Evolutionary conservation across 1,139 yeast species (phyloP), one percentile per base, ranked within the genome.

Genomic region (Scheffersomyces titani): DNA sequence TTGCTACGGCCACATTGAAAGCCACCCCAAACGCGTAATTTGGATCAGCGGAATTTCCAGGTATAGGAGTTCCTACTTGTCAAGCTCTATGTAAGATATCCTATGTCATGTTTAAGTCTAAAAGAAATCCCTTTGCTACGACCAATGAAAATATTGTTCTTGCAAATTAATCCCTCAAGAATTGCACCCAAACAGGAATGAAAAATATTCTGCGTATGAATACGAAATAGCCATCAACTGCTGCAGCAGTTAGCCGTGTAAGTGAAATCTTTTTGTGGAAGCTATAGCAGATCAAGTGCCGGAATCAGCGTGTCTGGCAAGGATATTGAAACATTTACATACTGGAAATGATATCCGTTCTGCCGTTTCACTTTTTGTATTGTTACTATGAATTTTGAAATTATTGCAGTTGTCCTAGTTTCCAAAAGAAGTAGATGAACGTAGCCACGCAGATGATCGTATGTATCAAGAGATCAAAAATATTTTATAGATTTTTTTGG

Each of bases 141-240:
- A 19, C 49, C 49, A 46, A 46, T 46, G 20, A 46, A 46, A 46
- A 46, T 19, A 19, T 46, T 16, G n/a, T 9, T 9, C 49, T 46
- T 46, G 49, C 19, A 46, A 46, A 46, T 46, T 46, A 46, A 46
- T 46, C 49, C 49, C 49, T 46, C 49, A 46, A 30, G 40, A 30
- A 30, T 30, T 30, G 40, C 40, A 30, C 40, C 40, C 40, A 30
- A 30, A 30, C 40, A 30, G 40, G 40, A 30, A 30, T 11, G 40
- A 30, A 30, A 30, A 30, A 30, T 30, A 30, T 30, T 30, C 40
- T 30, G 40, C 40, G 40, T 13, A 13, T 30, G 40, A 30, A 9
- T 30, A 4, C 9, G 4, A 9, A 9, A 30, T 16, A 9, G 40
- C 40, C 40, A 30, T 30, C 40, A 30, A 30, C 40, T 30, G 40